These are phyloP conservation scores for Fusarium aywerte DNA, from an alignment of 2,329 filamentous ascomycete species.

Conservation along the genomic window DNA sequence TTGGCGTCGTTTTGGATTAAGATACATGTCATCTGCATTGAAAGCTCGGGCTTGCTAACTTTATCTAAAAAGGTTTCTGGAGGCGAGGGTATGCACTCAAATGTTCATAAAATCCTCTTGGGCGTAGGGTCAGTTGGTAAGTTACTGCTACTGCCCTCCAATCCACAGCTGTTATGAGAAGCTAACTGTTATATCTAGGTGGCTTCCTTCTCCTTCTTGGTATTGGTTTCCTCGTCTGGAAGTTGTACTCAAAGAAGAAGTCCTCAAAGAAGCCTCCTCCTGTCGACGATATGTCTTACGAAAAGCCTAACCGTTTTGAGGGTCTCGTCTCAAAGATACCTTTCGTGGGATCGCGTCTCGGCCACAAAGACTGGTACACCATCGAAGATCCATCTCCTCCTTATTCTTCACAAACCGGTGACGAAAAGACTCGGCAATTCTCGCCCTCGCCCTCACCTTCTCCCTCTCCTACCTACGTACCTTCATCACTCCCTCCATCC, in stretches of 20 bases:
- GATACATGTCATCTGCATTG: background rate
- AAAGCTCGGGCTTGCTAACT: conserved; percentile 18
- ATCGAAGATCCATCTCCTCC: conserved; percentile 46
- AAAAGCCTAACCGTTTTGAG: conserved; percentile 39
- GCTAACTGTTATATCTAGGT: conserved; percentile 23
- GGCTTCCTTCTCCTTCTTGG: conserved; percentile 39
- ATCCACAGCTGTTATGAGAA: background rate
- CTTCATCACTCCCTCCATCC: conserved; percentile 4
- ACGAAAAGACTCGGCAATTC: conserved; percentile 38
- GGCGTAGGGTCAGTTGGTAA: conserved; percentile 42
- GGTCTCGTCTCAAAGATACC: conserved; percentile 50
- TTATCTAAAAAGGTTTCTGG: conserved; percentile 18
- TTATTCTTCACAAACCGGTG: conserved; percentile 11
- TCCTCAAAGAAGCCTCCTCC: conserved; percentile 14
- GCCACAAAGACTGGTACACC: conserved; percentile 50
- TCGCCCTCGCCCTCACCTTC: conserved; percentile 16
- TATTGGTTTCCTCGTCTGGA: conserved; percentile 42
- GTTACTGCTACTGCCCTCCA: background rate
- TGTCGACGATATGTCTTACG: conserved; percentile 36
- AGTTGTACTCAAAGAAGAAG: conserved; percentile 28
- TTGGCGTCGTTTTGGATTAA: conserved; percentile 1
- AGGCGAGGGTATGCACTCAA: conserved; percentile 29
- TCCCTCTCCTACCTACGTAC: background rate
- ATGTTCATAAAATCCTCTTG: conserved; percentile 43
- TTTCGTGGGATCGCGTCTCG: conserved; percentile 50